A percentile compares a stretch with the other conserved stretches of the same genome.
phyloP scores from a whole-genome alignment of 176 grass and related monocot genomes.

The Chloris gayana region DNA sequence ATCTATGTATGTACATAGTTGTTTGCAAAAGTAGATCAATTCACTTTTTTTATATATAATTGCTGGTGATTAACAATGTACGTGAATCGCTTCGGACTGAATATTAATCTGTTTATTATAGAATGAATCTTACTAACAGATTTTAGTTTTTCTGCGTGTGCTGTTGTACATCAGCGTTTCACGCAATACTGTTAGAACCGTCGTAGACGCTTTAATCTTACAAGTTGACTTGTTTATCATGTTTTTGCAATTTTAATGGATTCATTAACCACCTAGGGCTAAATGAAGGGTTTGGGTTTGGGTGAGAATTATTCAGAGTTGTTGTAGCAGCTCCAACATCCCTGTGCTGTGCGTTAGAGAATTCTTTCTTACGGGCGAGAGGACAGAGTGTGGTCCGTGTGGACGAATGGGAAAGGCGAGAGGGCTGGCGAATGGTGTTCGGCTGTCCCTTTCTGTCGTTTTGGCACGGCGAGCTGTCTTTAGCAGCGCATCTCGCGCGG shows the following conservation, averaged over 20 bases:
- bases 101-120: background rate
- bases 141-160: background rate
- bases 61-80: background rate
- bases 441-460: slow-evolving; percentile 44
- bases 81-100: background rate
- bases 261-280: background rate
- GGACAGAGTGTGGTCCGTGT: slow-evolving; percentile 32
- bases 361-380: slow-evolving; percentile 16
- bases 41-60: background rate
- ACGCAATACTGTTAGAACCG: background rate
- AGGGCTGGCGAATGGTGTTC: background rate
- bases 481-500: background rate
- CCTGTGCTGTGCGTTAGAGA: background rate
- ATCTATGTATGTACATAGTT: slow-evolving; percentile 30
- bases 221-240: too few relatives aligned
- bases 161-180: background rate
- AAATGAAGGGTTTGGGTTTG: background rate
- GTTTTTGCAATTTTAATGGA: background rate
- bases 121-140: background rate
- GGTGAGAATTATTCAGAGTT: background rate
- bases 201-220: too few relatives aligned
- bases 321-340: slow-evolving; percentile 1
- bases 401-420: slow-evolving; percentile 14
- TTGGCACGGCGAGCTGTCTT: slow-evolving; percentile 39
- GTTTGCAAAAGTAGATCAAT: slow-evolving; percentile 13